These are phyloP conservation scores for Straminergon stramineum DNA, from an alignment of 225 moss, liverwort and hornwort species.

Conservation along the genomic window DNA sequence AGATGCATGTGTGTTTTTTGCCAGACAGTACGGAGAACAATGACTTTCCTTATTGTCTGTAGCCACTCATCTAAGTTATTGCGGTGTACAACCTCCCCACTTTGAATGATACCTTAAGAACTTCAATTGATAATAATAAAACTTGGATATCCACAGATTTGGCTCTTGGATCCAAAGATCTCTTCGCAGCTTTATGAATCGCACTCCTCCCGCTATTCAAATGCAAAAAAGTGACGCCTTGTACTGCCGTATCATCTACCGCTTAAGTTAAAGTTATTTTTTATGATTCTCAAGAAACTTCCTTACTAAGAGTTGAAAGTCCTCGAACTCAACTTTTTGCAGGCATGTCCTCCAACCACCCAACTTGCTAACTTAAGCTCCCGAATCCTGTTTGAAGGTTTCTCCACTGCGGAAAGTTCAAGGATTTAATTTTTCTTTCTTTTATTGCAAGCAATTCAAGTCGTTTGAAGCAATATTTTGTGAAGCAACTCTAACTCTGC, in stretches of 20 bases:
- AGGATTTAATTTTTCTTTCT: background rate
- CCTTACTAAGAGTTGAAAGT: background rate
- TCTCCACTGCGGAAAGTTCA: background rate
- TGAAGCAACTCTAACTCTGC: background rate
- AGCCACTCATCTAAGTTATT: background rate
- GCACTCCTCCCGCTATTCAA: background rate
- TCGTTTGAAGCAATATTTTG: background rate
- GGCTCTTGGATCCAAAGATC: background rate
- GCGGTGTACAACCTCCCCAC: background rate
- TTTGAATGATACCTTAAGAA: background rate
- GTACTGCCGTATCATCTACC: background rate
- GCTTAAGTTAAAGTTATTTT: background rate
- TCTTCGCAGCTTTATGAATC: background rate
- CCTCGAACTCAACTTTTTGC: background rate
- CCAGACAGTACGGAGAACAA: background rate
- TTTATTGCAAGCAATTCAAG: background rate
- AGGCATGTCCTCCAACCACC: background rate
- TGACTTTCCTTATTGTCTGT: background rate
- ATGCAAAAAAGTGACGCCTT: background rate
- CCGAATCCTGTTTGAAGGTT: background rate
- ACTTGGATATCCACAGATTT: background rate
- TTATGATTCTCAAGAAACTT: background rate
- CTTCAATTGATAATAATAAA: background rate
- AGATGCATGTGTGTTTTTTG: background rate
- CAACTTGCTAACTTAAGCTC: background rate